Base-by-base conservation (phyloP, 75 land plant species). In the Pseudotsuga menziesii region DNA sequence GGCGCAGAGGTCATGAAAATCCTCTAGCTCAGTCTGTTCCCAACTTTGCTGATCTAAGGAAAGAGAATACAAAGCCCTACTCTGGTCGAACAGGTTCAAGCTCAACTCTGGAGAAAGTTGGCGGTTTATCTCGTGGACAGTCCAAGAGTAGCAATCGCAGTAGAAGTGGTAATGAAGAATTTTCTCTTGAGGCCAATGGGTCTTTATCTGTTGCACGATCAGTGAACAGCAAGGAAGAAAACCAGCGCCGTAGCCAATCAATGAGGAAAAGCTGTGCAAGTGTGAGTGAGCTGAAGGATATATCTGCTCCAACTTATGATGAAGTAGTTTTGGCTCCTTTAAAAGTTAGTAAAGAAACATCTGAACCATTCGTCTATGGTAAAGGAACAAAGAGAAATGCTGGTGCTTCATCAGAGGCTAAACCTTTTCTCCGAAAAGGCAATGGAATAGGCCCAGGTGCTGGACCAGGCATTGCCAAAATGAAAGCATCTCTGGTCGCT, bases 371-470 rank as follows among this genome's bases (percentile, higher is more conserved):
- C 67, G 82, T 82, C 54, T 67, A 73, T 78, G 82, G 66, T 73
- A 88, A 83, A 77, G 82, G 76, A 20, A 82, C 85, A 13, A 93
- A 89, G 76, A 89, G 85, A 72, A 83, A 88, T 76, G 89, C 81
- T 80, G 91, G 90, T 23, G 90, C 86, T 4, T 90, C 92, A 4
- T 78, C 84, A 70, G 98, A 97, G 59, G 63, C 95, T 19, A 97
- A 90, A 72, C 91, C 98, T 12, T 89, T 85, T 70, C 81, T 88
- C 22, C 90, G 90, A n/a, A 95, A 95, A 78, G 99, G 95, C 17
- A 79, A 83, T 75, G 83, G 91, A 64, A 87, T 77, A 67, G 81
- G 87, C 13, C 83, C 91, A 22, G 85, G 87, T 60, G 82, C 77
- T 79, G 88, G 89, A 64, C 79, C 86, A 35, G 82, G 56, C 56